These are phyloP conservation scores for Myriosclerotinia duriaeana DNA, from an alignment of 2,329 filamentous ascomycete genomes.

Conservation along the genomic window DNA sequence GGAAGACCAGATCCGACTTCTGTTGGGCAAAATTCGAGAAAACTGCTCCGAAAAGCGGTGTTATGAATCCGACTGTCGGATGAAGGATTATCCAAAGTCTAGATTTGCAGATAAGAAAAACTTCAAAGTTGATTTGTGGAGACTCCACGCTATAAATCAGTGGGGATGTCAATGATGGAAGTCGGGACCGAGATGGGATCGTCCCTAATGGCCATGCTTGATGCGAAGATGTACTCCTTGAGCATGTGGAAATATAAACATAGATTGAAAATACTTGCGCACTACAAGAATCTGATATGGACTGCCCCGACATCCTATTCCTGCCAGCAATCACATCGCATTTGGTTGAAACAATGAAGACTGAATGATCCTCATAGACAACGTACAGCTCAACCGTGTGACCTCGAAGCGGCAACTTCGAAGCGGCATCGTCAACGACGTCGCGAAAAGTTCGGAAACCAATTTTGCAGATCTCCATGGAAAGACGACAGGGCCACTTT, in stretches of 20 bases:
- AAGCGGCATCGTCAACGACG: background rate
- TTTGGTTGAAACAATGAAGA: background rate
- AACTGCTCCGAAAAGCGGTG: conserved; percentile 1
- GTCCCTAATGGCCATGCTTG: background rate
- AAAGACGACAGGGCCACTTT: background rate
- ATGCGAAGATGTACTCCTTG: background rate
- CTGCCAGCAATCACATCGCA: background rate
- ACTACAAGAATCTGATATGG: background rate
- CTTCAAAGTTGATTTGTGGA: background rate
- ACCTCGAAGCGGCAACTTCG: background rate
- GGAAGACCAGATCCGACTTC: background rate
- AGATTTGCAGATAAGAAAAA: conserved; percentile 9
- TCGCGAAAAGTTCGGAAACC: background rate
- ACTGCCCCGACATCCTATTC: background rate
- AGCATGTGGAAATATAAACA: background rate
- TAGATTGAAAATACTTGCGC: background rate
- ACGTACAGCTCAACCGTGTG: background rate
- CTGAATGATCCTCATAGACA: background rate
- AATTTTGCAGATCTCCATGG: background rate
- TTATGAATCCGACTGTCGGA: conserved; percentile 21
- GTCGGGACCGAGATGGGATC: conserved; percentile 6
- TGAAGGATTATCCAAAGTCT: background rate
- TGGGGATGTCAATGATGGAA: background rate
- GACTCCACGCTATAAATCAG: conserved; percentile 2
- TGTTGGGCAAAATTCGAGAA: background rate